Evolutionary conservation across 495 filamentous ascomycete species (phyloP).

Genomic region (Aspergillus cavernicola): DNA sequence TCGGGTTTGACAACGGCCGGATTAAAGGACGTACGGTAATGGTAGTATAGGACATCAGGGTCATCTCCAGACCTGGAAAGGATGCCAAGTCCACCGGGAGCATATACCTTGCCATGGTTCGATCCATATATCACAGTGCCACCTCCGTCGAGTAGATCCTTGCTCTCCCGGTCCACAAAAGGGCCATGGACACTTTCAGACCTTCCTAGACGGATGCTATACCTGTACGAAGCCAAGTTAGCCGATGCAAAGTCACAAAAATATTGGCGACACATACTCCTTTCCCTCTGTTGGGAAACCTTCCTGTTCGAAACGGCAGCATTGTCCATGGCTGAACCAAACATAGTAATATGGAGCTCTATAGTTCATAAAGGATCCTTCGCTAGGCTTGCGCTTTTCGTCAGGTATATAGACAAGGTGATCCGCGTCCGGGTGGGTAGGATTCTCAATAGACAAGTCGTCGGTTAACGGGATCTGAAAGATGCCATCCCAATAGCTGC

Average conservation of each 20-base stretch:
- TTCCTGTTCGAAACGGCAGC: slow-evolving; percentile 53
- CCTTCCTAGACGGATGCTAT: slow-evolving; percentile 43
- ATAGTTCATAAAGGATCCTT: slow-evolving; percentile 61
- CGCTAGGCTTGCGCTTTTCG: slow-evolving; percentile 43
- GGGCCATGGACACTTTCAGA: slow-evolving; percentile 35
- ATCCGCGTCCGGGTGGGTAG: slow-evolving; percentile 43
- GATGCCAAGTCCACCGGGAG: slow-evolving; percentile 43
- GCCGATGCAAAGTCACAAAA: not conserved
- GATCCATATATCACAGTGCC: slow-evolving; percentile 44
- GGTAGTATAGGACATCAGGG: slow-evolving; percentile 46
- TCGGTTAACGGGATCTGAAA: slow-evolving; percentile 57
- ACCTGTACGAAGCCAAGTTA: slow-evolving; percentile 18
- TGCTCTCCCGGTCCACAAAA: slow-evolving; percentile 37
- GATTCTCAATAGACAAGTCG: slow-evolving; percentile 35
- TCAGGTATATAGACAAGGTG: slow-evolving; percentile 38
- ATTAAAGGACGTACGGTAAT: slow-evolving; percentile 29
- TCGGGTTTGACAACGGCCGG: no score
- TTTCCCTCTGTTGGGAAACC: slow-evolving; percentile 48
- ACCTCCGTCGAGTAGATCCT: slow-evolving; percentile 32
- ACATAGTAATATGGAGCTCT: slow-evolving; percentile 61
- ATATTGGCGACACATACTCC: slow-evolving; percentile 52
- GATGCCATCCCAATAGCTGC: slow-evolving; percentile 70
- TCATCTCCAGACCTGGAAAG: slow-evolving; percentile 27
- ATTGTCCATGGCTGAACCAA: slow-evolving; percentile 66
- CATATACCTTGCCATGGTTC: slow-evolving; percentile 44